Base-by-base conservation (phyloP, 805 yeast species). In the Ogataea minuta region DNA sequence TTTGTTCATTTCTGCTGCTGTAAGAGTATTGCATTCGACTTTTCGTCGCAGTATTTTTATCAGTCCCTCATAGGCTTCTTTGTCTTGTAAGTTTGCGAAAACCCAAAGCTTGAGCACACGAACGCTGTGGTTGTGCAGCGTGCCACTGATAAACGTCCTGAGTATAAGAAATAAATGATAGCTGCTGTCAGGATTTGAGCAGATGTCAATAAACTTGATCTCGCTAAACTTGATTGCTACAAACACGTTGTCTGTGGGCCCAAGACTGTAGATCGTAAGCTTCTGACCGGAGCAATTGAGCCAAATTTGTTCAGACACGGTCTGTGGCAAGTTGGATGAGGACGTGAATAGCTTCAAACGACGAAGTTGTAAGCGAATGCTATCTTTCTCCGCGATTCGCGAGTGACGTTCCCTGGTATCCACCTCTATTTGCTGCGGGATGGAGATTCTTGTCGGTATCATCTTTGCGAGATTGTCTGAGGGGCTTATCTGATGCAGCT, bases 401-500 rank as follows among this genome's bases (percentile, higher is more conserved):
- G 26, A 23, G 13, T 28, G 31, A 15, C 31, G 27, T 23, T 32
- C 41, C 32, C 48, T 12, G 4, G 44, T 39, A 23, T 40, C 48
- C 3, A 36, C 27, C 23, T 44, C 48, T 16, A 44, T 39, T 16
- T 28, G 19, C 12, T 31, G 31, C 4, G 48, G 48, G 15, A 44
- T 40, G 23, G 36, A 26, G 28, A 44, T 39, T 27, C 23, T 39
- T 5, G 38, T 37, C 10, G 47, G 41, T 2, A 29, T 5, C 11
- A 19, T 15, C n/a, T 28, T 33, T 17, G 41, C 37, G 24, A 49
- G 33, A 20, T 20, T 45, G 29, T 49, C 53, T 3, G 45, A 33
- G 8, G 53, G 51, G 21, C 31, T 28, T 26, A 40, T n/a, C 38
- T 49, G 48, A 9, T 39, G 36, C 28, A 40, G 6, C 39, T 46